phyloP scores from a whole-genome alignment of 2,329 filamentous ascomycete species.

The Phialophora expanda region DNA sequence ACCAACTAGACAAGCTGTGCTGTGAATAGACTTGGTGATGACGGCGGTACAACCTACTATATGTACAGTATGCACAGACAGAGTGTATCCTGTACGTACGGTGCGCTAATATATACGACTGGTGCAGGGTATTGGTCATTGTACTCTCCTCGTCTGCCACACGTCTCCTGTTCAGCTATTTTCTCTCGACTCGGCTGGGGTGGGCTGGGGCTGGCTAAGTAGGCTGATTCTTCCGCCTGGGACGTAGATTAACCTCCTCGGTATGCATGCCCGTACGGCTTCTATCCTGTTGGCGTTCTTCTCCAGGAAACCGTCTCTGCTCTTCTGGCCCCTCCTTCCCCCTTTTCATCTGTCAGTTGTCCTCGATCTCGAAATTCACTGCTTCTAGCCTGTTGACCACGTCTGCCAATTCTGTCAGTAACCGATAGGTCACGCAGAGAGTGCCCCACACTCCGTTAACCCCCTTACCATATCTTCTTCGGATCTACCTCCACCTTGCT shows the following conservation, averaged over 20 bases:
- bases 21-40: too few relatives aligned
- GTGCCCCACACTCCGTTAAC: not conserved
- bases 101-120: too few relatives aligned
- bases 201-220: not conserved
- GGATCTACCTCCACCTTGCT: conserved; percentile 24
- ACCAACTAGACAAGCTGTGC: too few relatives aligned
- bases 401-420: not conserved
- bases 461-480: conserved; percentile 24
- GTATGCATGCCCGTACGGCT: not conserved
- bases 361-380: too few relatives aligned
- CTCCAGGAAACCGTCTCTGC: not conserved
- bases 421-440: not conserved
- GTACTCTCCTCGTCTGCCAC: too few relatives aligned
- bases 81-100: too few relatives aligned
- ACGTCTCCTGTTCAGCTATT: too few relatives aligned
- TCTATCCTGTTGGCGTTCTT: not conserved
- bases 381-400: too few relatives aligned
- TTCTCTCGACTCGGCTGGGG: too few relatives aligned
- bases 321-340: not conserved
- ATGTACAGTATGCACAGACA: too few relatives aligned
- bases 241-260: not conserved
- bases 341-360: not conserved
- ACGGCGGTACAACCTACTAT: too few relatives aligned
- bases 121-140: too few relatives aligned
- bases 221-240: not conserved